Conservation (phyloP, 495 filamentous ascomycete genomes). For the Platismatia glauca region DNA sequence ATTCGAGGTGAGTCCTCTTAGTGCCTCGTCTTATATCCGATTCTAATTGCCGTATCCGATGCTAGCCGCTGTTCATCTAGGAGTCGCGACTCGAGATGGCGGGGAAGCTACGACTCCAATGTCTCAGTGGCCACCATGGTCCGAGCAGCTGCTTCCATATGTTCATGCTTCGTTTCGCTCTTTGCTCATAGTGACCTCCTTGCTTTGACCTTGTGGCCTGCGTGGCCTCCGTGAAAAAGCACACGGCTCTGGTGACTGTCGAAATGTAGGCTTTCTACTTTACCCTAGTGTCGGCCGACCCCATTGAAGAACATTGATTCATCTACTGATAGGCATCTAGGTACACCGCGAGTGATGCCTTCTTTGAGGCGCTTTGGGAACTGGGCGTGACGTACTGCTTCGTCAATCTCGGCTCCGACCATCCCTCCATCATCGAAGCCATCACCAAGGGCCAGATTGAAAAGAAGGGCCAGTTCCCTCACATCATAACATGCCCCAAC, state of each 20-base stretch:
- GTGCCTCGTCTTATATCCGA: neutral
- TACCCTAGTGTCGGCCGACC: neutral
- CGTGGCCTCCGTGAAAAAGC: neutral
- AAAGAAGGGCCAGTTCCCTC: conserved; percentile 60
- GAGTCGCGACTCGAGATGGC: neutral
- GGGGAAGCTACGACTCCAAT: neutral
- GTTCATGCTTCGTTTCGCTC: neutral
- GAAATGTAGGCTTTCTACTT: neutral
- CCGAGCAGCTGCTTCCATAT: no score
- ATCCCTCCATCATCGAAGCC: conserved; percentile 89
- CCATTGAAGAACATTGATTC: neutral
- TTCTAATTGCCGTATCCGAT: neutral
- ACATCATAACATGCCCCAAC: conserved; percentile 88
- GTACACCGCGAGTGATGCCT: conserved; percentile 75
- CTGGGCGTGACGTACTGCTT: conserved; percentile 83
- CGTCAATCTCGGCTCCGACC: conserved; percentile 92
- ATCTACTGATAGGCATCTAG: conserved; percentile 16
- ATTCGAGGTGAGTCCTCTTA: no score
- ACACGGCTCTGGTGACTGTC: neutral
- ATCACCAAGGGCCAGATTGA: conserved; percentile 80
- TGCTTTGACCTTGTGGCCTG: neutral
- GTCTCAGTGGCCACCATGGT: no score
- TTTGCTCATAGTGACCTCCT: neutral
- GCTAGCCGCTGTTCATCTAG: neutral
- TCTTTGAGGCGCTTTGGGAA: conserved; percentile 92